Conservation (phyloP, 2,329 filamentous ascomycete genomes). For the Colletotrichum tamarilloi region DNA sequence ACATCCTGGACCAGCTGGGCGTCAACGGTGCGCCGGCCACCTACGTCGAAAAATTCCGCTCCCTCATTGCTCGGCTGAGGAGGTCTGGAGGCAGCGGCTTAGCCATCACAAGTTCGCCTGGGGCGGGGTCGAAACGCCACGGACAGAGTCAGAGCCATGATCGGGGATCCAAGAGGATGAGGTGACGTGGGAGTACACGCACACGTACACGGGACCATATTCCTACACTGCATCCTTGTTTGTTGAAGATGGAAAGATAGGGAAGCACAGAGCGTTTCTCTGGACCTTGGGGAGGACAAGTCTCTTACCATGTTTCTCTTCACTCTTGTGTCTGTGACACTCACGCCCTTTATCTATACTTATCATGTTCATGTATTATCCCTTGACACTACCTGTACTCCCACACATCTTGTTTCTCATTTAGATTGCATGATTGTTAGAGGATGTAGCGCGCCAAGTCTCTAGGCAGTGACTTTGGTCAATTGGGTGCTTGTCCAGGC, state of each 20-base stretch:
- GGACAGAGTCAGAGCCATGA: constrained; percentile 40
- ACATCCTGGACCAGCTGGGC: constrained; percentile 46
- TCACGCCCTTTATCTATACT: neutral
- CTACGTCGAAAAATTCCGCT: constrained; percentile 49
- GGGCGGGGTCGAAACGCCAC: constrained; percentile 47
- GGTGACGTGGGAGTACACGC: constrained; percentile 37
- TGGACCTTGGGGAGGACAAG: neutral
- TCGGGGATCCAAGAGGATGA: constrained; percentile 48
- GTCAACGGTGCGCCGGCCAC: constrained; percentile 46
- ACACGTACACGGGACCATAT: neutral
- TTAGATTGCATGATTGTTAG: neutral
- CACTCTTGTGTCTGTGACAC: constrained; percentile 9
- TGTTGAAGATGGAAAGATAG: neutral
- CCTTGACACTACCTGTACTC: neutral
- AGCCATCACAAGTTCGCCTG: constrained; percentile 31
- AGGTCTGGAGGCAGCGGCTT: constrained; percentile 38
- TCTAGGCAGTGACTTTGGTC: neutral
- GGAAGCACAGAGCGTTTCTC: neutral
- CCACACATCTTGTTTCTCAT: neutral
- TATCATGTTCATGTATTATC: neutral
- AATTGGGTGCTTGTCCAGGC: neutral
- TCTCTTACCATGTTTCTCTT: neutral
- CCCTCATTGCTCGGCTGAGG: constrained; percentile 45
- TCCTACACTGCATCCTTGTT: neutral
- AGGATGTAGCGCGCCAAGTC: neutral